phyloP scores from a whole-genome alignment of 306 rosid genomes.

The Hippophae gyantsensis region DNA sequence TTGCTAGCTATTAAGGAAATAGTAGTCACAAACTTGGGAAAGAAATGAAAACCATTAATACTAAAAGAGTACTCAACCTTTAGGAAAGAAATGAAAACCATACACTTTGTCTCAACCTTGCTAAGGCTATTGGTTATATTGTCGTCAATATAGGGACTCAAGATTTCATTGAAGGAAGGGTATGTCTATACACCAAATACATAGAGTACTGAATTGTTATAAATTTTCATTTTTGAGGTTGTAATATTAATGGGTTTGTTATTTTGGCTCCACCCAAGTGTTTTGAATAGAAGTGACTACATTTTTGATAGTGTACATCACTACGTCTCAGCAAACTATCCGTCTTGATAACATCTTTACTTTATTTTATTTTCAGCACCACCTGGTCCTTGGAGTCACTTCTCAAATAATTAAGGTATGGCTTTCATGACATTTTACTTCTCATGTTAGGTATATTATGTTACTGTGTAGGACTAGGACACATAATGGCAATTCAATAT shows the following conservation, averaged over 20 bases:
- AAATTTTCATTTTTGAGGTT: no score
- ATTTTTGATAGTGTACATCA: neutral
- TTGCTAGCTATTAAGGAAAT: no score
- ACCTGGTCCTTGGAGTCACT: constrained; percentile 88
- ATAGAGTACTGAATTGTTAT: no score
- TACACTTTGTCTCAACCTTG: constrained; percentile 95
- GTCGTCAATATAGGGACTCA: constrained; percentile 93
- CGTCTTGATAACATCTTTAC: constrained; percentile 1
- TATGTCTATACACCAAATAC: constrained; percentile 22
- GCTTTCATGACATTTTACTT: constrained; percentile 5
- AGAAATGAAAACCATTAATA: constrained; percentile 39
- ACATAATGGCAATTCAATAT: neutral
- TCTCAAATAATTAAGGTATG: constrained; percentile 93
- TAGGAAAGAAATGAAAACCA: no score
- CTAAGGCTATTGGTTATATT: constrained; percentile 96
- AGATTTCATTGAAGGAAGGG: constrained; percentile 97
- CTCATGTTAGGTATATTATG: neutral
- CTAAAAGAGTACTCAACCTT: constrained; percentile 76
- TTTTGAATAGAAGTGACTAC: no score
- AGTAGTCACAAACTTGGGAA: no score
- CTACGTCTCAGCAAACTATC: neutral
- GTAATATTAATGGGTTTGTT: no score
- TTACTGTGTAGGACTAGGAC: no score
- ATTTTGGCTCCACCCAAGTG: no score
- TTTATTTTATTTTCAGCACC: constrained; percentile 59